Evolutionary conservation across 495 filamentous ascomycete genomes (phyloP).

Genomic region (Hypoxylon rickii): DNA sequence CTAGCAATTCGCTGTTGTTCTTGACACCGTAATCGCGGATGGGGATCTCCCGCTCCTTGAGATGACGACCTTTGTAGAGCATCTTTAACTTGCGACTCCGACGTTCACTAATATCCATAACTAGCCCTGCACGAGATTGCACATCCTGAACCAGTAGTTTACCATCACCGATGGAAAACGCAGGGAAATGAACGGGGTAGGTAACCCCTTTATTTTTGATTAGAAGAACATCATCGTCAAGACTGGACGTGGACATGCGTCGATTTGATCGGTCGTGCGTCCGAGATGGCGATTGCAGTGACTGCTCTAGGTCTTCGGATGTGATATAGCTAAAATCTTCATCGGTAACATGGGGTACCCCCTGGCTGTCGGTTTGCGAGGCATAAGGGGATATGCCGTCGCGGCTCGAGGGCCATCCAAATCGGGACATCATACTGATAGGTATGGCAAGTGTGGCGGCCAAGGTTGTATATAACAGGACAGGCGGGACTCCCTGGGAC

Average conservation of each 20-base stretch:
- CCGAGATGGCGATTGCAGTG: conserved; percentile 40
- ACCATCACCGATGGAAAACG: conserved; percentile 81
- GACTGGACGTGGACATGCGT: conserved; percentile 39
- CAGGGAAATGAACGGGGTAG: conserved; percentile 79
- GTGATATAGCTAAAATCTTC: conserved; percentile 83
- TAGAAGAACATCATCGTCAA: conserved; percentile 76
- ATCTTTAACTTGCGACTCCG: conserved; percentile 63
- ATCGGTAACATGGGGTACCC: conserved; percentile 68
- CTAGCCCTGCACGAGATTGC: conserved; percentile 64
- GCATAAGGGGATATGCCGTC: conserved; percentile 61
- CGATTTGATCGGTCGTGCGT: conserved; percentile 32
- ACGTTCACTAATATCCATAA: conserved; percentile 64
- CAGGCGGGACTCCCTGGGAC: conserved; percentile 51
- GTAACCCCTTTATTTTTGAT: conserved; percentile 70
- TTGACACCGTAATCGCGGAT: conserved; percentile 77
- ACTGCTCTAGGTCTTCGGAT: conserved; percentile 63
- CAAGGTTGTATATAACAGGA: conserved; percentile 49
- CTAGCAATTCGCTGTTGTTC: conserved; percentile 73
- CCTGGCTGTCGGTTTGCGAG: conserved; percentile 52
- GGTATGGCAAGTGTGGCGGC: conserved; percentile 56
- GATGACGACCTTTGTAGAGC: conserved; percentile 79
- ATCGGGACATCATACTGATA: conserved; percentile 68
- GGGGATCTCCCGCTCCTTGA: conserved; percentile 67
- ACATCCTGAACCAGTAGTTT: conserved; percentile 70
- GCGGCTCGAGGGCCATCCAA: conserved; percentile 54